These are phyloP conservation scores for Penicillium chermesinum DNA, from an alignment of 495 filamentous ascomycete species.

Conservation along the genomic window DNA sequence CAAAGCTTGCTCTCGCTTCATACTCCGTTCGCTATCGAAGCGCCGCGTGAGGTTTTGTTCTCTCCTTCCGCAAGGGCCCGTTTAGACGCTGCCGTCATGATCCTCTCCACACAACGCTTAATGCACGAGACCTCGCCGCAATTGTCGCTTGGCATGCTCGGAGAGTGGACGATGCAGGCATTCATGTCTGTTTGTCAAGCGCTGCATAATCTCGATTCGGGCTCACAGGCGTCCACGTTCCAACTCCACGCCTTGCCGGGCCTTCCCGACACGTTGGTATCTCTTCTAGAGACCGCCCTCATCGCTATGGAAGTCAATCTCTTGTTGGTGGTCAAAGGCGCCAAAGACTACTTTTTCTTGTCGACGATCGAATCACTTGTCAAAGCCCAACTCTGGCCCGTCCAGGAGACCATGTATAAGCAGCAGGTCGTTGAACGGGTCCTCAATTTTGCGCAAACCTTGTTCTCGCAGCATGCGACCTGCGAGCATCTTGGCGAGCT, in stretches of 20 bases:
- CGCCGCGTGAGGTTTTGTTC: constrained; percentile 32
- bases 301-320: constrained; percentile 31
- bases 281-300: constrained; percentile 34
- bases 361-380: constrained; percentile 38
- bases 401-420: constrained; percentile 33
- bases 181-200: constrained; percentile 35
- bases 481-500: constrained; percentile 34
- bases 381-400: constrained; percentile 36
- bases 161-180: constrained; percentile 41
- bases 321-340: constrained; percentile 36
- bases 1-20: constrained; percentile 37
- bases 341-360: constrained; percentile 44
- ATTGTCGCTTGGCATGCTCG: constrained; percentile 35
- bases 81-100: constrained; percentile 36
- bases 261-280: constrained; percentile 32
- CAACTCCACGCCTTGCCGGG: constrained; percentile 31
- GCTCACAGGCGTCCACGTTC: constrained; percentile 10
- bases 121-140: constrained; percentile 29
- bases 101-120: constrained; percentile 34
- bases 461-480: constrained; percentile 33
- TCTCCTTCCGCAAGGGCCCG: constrained; percentile 36
- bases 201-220: constrained; percentile 23
- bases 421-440: constrained; percentile 39
- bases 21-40: constrained; percentile 42
- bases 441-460: constrained; percentile 32